These are phyloP conservation scores for Kurtzmaniella cleridarum DNA, from an alignment of 805 yeast genomes.

Conservation along the genomic window DNA sequence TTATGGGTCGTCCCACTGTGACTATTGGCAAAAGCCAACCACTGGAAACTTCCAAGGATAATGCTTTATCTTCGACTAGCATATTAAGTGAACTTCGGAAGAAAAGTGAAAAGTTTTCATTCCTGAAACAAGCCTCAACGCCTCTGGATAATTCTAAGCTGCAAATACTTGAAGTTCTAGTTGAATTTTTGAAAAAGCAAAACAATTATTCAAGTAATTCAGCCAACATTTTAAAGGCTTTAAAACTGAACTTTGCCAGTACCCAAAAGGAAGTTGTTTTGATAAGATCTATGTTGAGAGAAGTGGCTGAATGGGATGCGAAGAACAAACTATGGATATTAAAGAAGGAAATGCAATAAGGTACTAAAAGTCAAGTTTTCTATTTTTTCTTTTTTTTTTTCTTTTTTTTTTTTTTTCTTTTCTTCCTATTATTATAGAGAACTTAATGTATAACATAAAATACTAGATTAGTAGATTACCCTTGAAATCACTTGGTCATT, in stretches of 20 bases:
- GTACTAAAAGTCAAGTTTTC: too few species aligned
- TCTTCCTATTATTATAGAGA: too few species aligned
- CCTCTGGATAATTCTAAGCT: conserved; percentile 13
- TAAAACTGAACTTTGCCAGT: conserved; percentile 14
- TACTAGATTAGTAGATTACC: too few species aligned
- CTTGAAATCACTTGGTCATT: too few species aligned
- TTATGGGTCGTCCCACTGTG: not conserved
- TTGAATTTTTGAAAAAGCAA: conserved; percentile 29
- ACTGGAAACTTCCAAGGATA: not conserved
- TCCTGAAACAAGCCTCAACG: conserved; percentile 5
- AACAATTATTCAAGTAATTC: conserved; percentile 43
- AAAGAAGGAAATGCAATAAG: conserved; percentile 38
- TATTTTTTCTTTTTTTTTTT: too few species aligned
- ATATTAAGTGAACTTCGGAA: conserved; percentile 47
- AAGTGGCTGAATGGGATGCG: conserved; percentile 66
- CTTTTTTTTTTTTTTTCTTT: too few species aligned
- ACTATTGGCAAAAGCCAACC: not conserved
- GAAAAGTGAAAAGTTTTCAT: conserved; percentile 18
- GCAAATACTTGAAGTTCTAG: conserved; percentile 30
- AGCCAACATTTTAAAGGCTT: conserved; percentile 40
- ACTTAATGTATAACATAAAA: too few species aligned
- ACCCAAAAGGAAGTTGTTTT: conserved; percentile 49
- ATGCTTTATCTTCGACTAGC: conserved; percentile 37
- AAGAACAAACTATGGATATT: conserved; percentile 58
- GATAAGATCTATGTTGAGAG: conserved; percentile 62